Conservation (phyloP, 495 filamentous ascomycete genomes). For the Penicillium waksmanii region DNA sequence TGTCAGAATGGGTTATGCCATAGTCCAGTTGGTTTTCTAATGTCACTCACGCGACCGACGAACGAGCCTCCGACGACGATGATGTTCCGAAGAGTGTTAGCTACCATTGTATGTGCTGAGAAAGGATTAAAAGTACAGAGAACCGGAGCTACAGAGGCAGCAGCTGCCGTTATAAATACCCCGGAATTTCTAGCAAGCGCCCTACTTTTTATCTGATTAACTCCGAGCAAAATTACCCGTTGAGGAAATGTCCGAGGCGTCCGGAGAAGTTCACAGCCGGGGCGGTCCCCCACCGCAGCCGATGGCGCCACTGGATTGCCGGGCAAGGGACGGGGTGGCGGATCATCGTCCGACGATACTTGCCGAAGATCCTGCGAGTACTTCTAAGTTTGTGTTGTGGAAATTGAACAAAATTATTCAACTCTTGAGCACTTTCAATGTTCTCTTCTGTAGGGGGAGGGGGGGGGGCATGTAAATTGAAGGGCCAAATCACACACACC, state of each 20-base stretch:
- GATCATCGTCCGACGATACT: not conserved
- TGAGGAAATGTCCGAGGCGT: constrained; percentile 17
- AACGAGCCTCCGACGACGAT: constrained; percentile 49
- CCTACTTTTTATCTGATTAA: constrained; percentile 29
- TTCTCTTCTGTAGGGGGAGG: too few species aligned
- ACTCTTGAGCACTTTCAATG: too few species aligned
- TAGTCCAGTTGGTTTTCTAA: not conserved
- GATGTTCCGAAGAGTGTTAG: constrained; percentile 37
- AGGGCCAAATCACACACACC: too few species aligned
- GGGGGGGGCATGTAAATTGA: too few species aligned
- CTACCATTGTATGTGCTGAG: constrained; percentile 24
- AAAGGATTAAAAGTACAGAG: not conserved
- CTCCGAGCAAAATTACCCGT: constrained; percentile 19
- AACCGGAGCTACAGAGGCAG: not conserved
- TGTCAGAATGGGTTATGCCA: constrained; percentile 16
- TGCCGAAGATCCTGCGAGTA: not conserved
- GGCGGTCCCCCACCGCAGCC: constrained; percentile 7
- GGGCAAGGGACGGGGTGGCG: not conserved
- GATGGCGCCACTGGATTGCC: constrained; percentile 20
- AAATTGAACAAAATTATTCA: too few species aligned
- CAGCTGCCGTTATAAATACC: constrained; percentile 5
- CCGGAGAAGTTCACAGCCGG: constrained; percentile 25
- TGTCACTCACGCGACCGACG: constrained; percentile 40
- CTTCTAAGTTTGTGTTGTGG: too few species aligned
- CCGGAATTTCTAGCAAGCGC: constrained; percentile 11